Conservation (phyloP, 345 rosid genomes). For the Eucalyptus globulus region DNA sequence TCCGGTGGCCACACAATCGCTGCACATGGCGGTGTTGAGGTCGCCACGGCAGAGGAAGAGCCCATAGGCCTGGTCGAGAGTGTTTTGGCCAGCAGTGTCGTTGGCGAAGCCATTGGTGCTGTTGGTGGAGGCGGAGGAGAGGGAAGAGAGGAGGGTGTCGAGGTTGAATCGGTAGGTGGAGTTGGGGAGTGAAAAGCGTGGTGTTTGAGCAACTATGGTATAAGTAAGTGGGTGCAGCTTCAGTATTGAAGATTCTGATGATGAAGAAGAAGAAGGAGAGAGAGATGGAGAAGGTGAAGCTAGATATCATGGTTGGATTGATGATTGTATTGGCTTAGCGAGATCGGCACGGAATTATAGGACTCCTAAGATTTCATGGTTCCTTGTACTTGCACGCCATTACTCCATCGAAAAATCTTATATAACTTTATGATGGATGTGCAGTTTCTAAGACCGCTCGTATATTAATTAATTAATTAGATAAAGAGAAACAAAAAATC, state of each 20-base stretch:
- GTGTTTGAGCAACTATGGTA: rapidly evolving
- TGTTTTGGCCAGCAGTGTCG: rapidly evolving
- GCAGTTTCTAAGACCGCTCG: background rate
- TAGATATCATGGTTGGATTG: background rate
- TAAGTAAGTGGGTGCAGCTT: rapidly evolving
- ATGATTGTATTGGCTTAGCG: background rate
- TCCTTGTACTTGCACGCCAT: no score
- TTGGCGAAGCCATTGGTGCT: no score
- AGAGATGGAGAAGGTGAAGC: background rate
- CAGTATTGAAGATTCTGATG: background rate
- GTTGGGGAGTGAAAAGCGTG: rapidly evolving
- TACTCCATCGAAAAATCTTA: no score
- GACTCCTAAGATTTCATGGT: no score
- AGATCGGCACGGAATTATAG: background rate
- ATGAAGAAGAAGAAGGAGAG: background rate
- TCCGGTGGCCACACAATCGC: no score
- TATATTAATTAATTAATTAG: no score
- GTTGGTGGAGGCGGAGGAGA: no score
- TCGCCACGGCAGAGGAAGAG: no score
- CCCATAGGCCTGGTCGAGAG: no score
- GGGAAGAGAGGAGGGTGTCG: no score
- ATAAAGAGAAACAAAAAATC: background rate
- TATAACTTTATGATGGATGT: background rate
- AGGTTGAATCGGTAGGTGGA: no score
- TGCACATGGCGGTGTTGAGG: no score